phyloP scores from a whole-genome alignment of 148 eudicot genomes.

The Rhododendron mucronatum region DNA sequence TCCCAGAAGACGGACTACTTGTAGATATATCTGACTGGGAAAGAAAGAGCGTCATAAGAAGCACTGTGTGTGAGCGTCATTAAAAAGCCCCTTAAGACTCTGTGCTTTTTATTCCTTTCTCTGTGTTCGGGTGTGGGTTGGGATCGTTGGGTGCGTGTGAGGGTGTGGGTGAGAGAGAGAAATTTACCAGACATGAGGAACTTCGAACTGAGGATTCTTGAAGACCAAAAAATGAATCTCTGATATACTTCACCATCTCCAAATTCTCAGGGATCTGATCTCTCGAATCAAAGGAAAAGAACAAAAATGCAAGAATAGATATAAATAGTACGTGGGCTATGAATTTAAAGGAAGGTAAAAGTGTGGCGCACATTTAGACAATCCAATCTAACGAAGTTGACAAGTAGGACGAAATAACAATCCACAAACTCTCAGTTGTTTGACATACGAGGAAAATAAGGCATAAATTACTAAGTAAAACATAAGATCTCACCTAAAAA shows the following conservation, averaged over 20 bases:
- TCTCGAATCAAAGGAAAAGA: neutral
- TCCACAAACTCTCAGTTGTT: neutral
- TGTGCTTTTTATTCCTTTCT: neutral
- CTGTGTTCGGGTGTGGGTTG: neutral
- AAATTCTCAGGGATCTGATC: slow-evolving; percentile 53
- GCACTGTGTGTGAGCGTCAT: neutral
- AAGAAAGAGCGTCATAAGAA: slow-evolving; percentile 23
- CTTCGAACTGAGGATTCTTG: slow-evolving; percentile 38
- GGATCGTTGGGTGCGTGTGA: slow-evolving; percentile 8
- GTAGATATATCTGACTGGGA: slow-evolving; percentile 48
- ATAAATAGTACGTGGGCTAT: neutral
- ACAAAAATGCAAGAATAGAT: neutral
- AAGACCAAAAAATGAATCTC: slow-evolving; percentile 40
- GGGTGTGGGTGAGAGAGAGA: slow-evolving; percentile 13
- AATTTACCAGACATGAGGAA: slow-evolving; percentile 38
- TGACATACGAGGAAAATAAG: neutral
- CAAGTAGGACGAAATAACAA: neutral
- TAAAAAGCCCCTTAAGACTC: neutral
- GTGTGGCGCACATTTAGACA: neutral
- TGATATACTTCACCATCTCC: slow-evolving; percentile 55
- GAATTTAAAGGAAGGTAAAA: neutral
- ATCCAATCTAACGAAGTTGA: neutral
- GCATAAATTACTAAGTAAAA: neutral
- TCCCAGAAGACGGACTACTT: slow-evolving; percentile 27
- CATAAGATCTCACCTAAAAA: neutral